These are phyloP conservation scores for Ambrosiella xylebori DNA, from an alignment of 2,329 filamentous ascomycete species.

Conservation along the genomic window DNA sequence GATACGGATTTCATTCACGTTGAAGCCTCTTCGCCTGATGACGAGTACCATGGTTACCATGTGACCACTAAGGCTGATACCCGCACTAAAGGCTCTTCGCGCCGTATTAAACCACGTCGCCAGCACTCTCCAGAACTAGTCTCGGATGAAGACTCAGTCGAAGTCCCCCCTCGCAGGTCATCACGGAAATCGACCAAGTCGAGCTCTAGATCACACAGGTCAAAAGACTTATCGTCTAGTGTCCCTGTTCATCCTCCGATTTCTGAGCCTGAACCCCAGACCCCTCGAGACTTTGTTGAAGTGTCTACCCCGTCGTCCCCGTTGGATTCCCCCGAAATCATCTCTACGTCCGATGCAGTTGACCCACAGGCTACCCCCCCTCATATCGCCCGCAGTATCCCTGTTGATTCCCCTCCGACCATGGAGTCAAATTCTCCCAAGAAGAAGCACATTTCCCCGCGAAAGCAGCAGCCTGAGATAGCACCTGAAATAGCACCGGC, in stretches of 20 bases:
- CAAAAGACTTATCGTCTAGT: background rate
- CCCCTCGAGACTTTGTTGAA: background rate
- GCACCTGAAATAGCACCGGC: background rate
- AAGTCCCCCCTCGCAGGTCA: conserved; percentile 3
- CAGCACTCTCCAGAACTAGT: background rate
- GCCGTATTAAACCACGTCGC: background rate
- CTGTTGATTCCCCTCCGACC: background rate
- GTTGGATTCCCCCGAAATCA: conserved; percentile 2
- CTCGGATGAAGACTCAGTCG: background rate
- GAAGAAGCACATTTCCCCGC: background rate
- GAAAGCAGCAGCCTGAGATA: background rate
- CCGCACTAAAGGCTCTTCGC: background rate
- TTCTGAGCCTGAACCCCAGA: background rate
- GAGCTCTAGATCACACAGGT: background rate
- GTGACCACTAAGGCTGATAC: background rate
- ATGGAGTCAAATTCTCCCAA: background rate
- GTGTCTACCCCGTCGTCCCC: background rate
- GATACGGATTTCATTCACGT: background rate
- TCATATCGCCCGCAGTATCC: background rate
- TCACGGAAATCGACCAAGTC: conserved; percentile 2
- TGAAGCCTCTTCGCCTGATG: no score
- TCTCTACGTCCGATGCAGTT: background rate
- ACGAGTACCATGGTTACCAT: no score
- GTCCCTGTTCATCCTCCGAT: background rate
- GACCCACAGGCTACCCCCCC: background rate